Conservation (phyloP, 768 basidiomycete species). For the Exidia glandulosa region DNA sequence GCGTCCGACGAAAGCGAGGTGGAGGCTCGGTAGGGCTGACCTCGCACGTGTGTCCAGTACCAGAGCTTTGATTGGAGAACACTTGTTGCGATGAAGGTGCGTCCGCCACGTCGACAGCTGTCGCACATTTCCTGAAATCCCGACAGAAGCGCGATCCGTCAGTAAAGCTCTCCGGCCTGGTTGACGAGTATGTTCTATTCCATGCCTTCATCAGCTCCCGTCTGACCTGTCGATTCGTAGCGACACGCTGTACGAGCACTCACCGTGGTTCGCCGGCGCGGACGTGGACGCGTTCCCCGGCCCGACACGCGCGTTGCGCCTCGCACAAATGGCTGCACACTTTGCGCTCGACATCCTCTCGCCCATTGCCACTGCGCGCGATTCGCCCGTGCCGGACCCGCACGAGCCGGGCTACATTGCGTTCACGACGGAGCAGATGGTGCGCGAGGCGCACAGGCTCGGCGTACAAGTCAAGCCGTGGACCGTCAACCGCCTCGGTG, state of each 20-base stretch:
- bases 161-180: conserved; percentile 52
- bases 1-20: conserved; percentile 10
- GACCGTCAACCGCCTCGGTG: conserved; percentile 58
- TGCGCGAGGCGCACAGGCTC: conserved; percentile 50
- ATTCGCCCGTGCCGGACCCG: conserved; percentile 32
- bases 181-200: conserved; percentile 54
- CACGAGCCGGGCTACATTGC: conserved; percentile 32
- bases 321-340: conserved; percentile 57
- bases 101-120: no score
- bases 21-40: conserved; percentile 17
- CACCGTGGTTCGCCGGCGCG: conserved; percentile 62
- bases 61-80: conserved; percentile 82
- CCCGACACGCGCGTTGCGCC: conserved; percentile 39
- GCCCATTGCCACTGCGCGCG: conserved; percentile 35
- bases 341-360: conserved; percentile 60
- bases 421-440: conserved; percentile 61
- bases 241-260: conserved; percentile 24
- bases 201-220: conserved; percentile 17
- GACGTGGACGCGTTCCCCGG: conserved; percentile 55
- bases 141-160: conserved; percentile 34
- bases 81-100: conserved; percentile 59
- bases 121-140: conserved; percentile 29
- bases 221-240: neutral
- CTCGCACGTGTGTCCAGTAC: conserved; percentile 30
- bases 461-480: conserved; percentile 60